These are phyloP conservation scores for Aspergillus cavernicola DNA, from an alignment of 495 filamentous ascomycete genomes.

Conservation along the genomic window DNA sequence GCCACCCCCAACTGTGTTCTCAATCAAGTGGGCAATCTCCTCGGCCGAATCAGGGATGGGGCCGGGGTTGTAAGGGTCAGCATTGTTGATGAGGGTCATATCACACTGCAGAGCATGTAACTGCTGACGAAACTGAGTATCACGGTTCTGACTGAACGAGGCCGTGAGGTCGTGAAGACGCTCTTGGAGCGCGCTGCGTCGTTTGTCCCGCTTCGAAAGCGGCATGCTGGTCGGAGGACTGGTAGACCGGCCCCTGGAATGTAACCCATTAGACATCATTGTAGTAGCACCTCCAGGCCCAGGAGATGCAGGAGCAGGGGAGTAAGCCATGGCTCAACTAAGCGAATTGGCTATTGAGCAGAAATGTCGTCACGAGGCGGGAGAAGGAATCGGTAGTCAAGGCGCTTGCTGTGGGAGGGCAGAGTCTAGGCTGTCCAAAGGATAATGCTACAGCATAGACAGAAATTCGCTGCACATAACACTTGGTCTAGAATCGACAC, in stretches of 20 bases:
- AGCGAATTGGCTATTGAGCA: conserved; percentile 12
- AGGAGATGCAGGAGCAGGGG: conserved; percentile 34
- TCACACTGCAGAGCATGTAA: conserved; percentile 85
- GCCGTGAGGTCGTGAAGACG: conserved; percentile 67
- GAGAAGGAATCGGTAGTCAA: conserved; percentile 3
- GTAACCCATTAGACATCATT: conserved; percentile 23
- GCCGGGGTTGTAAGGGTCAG: conserved; percentile 70
- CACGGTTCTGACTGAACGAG: conserved; percentile 74
- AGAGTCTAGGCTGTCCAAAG: neutral
- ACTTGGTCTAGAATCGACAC: neutral
- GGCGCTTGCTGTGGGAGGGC: conserved; percentile 10
- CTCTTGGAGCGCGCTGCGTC: conserved; percentile 72
- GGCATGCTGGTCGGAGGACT: conserved; percentile 34
- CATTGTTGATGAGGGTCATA: conserved; percentile 77
- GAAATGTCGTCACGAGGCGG: conserved; percentile 8
- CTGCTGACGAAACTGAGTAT: conserved; percentile 82
- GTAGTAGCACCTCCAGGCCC: conserved; percentile 20
- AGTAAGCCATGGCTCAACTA: conserved; percentile 33
- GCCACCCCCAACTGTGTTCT: conserved; percentile 52
- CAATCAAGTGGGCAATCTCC: conserved; percentile 62
- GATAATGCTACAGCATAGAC: conserved; percentile 10
- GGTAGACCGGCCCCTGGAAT: conserved; percentile 31
- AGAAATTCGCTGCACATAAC: conserved; percentile 1
- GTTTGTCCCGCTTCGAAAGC: conserved; percentile 84
- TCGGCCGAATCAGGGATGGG: conserved; percentile 68